Evolutionary conservation across 2,329 filamentous ascomycete genomes (phyloP).

Genomic region (Lachnellula occidentalis): DNA sequence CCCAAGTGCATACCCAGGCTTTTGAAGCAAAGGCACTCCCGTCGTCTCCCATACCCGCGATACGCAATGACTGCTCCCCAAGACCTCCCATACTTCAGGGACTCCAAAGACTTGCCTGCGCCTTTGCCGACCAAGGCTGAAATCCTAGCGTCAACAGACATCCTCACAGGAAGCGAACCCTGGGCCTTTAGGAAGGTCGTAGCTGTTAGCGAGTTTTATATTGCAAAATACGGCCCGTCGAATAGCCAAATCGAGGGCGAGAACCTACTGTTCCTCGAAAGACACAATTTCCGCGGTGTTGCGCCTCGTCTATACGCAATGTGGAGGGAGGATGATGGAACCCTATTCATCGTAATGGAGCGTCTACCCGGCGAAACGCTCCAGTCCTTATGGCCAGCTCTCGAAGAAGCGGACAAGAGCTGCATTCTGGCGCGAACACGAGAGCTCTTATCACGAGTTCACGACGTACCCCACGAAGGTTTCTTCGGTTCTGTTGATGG

Average conservation of each 20-base stretch:
- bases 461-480: constrained; percentile 1
- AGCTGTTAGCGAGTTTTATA: constrained; percentile 9
- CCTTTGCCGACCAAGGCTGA: constrained; percentile 3
- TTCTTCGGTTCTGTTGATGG: constrained; percentile 11
- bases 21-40: no score
- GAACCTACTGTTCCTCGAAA: constrained; percentile 12
- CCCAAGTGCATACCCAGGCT: no score
- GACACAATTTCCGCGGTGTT: constrained; percentile 1
- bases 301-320: constrained; percentile 14
- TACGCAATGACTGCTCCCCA: no score
- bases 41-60: no score
- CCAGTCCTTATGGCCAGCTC: constrained; percentile 8
- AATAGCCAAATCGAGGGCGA: constrained; percentile 12
- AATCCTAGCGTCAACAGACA: constrained; percentile 5
- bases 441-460: constrained; percentile 1
- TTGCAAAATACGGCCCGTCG: constrained; percentile 12
- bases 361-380: constrained; percentile 6
- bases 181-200: constrained; percentile 11
- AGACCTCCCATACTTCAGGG: constrained; percentile 2
- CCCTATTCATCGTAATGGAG: constrained; percentile 10
- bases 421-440: constrained; percentile 3
- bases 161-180: constrained; percentile 7
- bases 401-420: constrained; percentile 5
- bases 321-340: constrained; percentile 11
- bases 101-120: constrained; percentile 3